Evolutionary conservation across 2,329 filamentous ascomycete genomes (phyloP).

Genomic region (Hypoxylon rubiginosum): DNA sequence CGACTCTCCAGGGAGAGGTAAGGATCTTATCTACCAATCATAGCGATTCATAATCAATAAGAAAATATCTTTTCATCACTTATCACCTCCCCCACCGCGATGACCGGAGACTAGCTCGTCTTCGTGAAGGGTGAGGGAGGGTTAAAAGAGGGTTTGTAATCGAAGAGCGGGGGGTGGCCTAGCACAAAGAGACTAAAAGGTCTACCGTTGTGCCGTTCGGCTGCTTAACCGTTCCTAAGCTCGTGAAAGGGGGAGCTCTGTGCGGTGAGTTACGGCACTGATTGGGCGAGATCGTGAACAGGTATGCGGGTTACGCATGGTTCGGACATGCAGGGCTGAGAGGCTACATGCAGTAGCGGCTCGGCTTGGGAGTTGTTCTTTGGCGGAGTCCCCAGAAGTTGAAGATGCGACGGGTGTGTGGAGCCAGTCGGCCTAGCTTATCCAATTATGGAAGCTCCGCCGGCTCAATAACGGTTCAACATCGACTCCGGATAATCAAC

Average conservation of each 20-base stretch:
- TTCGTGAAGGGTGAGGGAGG: not conserved
- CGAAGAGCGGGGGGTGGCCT: conserved; percentile 21
- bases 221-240: conserved; percentile 7
- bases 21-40: conserved; percentile 41
- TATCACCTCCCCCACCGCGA: conserved; percentile 30
- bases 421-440: not conserved
- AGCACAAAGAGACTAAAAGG: not conserved
- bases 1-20: not conserved
- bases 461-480: conserved; percentile 16
- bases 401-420: not conserved
- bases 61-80: conserved; percentile 22
- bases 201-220: not conserved
- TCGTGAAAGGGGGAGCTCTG: conserved; percentile 3
- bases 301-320: conserved; percentile 1
- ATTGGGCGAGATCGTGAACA: conserved; percentile 12
- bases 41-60: conserved; percentile 9
- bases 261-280: not conserved
- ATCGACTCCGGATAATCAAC: no score
- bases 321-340: conserved; percentile 24
- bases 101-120: conserved; percentile 23
- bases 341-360: conserved; percentile 10
- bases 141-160: not conserved
- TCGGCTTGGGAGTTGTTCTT: not conserved
- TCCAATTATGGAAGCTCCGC: conserved; percentile 28
- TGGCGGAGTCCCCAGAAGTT: not conserved